Conservation (phyloP, 2,329 filamentous ascomycete genomes). For the Pseudopyrenochaeta lycopersici region DNA sequence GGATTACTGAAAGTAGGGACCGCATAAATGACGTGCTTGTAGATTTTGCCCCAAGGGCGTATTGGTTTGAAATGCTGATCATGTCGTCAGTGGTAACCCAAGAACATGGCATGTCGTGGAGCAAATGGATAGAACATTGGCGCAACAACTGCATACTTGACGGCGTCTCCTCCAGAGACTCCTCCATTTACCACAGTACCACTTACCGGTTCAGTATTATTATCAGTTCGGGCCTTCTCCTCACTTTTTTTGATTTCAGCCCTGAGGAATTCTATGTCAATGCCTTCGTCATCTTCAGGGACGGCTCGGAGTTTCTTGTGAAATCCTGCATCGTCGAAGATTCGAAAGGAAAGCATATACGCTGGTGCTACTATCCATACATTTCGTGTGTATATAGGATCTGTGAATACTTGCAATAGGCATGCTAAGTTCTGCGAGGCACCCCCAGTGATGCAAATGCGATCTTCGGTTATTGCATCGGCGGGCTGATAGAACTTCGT, state of each 20-base stretch:
- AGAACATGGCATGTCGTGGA: not conserved
- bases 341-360: conserved; percentile 85
- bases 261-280: conserved; percentile 72
- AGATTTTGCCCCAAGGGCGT: conserved; percentile 75
- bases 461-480: conserved; percentile 58
- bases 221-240: conserved; percentile 46
- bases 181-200: not conserved
- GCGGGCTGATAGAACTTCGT: conserved; percentile 65
- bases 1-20: conserved; percentile 93
- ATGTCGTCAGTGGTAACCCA: conserved; percentile 17
- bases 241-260: conserved; percentile 62
- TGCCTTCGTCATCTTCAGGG: conserved; percentile 79
- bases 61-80: conserved; percentile 64
- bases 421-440: conserved; percentile 84
- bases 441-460: conserved; percentile 84
- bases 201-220: conserved; percentile 56
- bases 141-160: not conserved
- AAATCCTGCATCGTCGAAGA: conserved; percentile 84
- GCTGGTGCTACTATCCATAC: conserved; percentile 85
- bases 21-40: conserved; percentile 86
- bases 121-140: not conserved
- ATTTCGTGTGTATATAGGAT: conserved; percentile 76
- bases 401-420: conserved; percentile 80
- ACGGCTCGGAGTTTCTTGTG: conserved; percentile 71
- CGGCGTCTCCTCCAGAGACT: not conserved